A percentile compares a stretch with the other conserved stretches of the same genome.
phyloP scores from a whole-genome alignment of 129 eudicot genomes.

The Artemisia tridentata region DNA sequence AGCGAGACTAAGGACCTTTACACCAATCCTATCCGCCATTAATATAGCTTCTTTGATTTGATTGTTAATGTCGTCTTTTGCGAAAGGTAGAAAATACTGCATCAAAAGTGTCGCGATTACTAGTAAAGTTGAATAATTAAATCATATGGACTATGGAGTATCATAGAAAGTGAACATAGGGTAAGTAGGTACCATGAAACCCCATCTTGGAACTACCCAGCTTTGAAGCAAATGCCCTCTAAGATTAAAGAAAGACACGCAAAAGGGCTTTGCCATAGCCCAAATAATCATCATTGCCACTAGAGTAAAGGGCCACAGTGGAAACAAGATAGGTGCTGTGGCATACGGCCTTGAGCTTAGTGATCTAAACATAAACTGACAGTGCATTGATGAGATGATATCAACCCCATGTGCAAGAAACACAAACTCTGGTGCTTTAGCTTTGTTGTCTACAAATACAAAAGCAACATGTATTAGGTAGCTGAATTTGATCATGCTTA shows the following conservation, averaged over 20 bases:
- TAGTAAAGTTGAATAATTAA: too few relatives aligned
- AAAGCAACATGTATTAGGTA: constrained; percentile 5
- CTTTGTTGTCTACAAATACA: constrained; percentile 39
- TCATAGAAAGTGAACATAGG: background rate
- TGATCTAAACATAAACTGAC: constrained; percentile 59
- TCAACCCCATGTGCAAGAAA: constrained; percentile 84
- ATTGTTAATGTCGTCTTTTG: constrained; percentile 68
- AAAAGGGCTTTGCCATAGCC: constrained; percentile 63
- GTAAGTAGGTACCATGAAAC: constrained; percentile 52
- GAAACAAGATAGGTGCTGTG: constrained; percentile 42
- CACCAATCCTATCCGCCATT: constrained; percentile 72
- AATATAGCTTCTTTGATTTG: constrained; percentile 80
- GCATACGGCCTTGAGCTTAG: constrained; percentile 63
- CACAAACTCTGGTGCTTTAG: constrained; percentile 77
- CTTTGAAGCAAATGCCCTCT: constrained; percentile 55
- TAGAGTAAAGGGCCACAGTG: constrained; percentile 53
- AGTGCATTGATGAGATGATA: constrained; percentile 58
- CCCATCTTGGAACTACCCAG: constrained; percentile 78
- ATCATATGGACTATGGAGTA: background rate
- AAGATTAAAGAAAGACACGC: constrained; percentile 50
- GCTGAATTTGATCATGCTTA: background rate
- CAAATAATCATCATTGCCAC: constrained; percentile 58
- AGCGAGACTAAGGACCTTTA: constrained; percentile 83
- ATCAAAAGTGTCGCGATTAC: background rate
- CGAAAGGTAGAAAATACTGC: constrained; percentile 90